Conservation (phyloP, 805 yeast genomes). For the Lipomyces oligophaga region DNA sequence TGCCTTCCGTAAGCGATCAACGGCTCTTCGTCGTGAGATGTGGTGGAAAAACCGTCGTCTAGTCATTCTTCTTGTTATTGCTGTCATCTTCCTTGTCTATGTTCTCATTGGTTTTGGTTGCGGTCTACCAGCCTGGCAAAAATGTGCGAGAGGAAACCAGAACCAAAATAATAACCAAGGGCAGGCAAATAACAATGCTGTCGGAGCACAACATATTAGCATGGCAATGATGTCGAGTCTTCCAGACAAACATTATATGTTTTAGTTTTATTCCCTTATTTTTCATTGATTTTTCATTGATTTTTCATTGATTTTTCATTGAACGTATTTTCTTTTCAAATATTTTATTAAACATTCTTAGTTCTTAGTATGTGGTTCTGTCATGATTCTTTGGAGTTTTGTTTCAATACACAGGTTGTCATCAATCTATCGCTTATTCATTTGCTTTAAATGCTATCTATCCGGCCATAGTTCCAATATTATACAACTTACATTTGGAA, state of each 20-base stretch:
- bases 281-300: neutral
- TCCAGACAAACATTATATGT: neutral
- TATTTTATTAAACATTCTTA: neutral
- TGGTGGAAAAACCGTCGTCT: conserved; percentile 46
- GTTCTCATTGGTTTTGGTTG: conserved; percentile 29
- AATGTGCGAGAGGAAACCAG: conserved; percentile 18
- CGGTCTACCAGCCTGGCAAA: conserved; percentile 29
- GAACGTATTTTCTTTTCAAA: neutral
- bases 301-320: neutral
- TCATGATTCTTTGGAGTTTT: too few relatives aligned
- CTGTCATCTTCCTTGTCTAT: conserved; percentile 23
- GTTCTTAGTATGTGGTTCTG: neutral
- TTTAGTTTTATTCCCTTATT: neutral
- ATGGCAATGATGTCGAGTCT: too few relatives aligned
- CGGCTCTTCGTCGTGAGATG: conserved; percentile 57
- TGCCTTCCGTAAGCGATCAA: conserved; percentile 67
- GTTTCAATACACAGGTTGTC: too few relatives aligned
- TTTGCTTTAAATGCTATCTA: too few relatives aligned
- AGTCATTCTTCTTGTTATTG: conserved; percentile 20
- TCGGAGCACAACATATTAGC: neutral
- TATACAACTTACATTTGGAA: too few relatives aligned
- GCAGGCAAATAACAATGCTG: conserved; percentile 3
- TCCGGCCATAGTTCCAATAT: too few relatives aligned
- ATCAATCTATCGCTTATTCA: too few relatives aligned
- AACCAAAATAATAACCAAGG: conserved; percentile 8